Conservation (phyloP, 768 basidiomycete species). For the Xerocomellus amylosporus region DNA sequence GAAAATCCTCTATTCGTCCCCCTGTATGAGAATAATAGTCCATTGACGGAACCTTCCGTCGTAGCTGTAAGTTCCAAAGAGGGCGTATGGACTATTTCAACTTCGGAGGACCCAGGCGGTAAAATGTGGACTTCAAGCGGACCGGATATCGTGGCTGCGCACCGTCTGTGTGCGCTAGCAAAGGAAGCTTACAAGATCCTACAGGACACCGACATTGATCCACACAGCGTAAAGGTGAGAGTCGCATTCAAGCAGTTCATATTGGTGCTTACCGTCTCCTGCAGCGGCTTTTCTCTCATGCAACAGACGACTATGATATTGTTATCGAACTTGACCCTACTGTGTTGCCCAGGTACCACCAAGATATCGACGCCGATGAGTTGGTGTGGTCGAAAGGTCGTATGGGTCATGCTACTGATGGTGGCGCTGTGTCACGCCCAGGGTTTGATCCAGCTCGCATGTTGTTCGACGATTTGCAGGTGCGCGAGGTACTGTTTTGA, state of each 20-base stretch:
- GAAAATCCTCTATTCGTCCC: slow-evolving; percentile 71
- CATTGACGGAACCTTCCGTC: slow-evolving; percentile 9
- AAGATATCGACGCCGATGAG: slow-evolving; percentile 58
- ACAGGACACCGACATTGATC: slow-evolving; percentile 47
- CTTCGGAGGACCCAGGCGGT: slow-evolving; percentile 74
- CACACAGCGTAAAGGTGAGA: slow-evolving; percentile 59
- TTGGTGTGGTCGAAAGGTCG: slow-evolving; percentile 44
- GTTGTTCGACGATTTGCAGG: slow-evolving; percentile 72
- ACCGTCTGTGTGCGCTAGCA: slow-evolving; percentile 69
- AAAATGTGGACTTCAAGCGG: slow-evolving; percentile 70
- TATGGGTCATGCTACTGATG: slow-evolving; percentile 29
- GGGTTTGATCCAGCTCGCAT: slow-evolving; percentile 79
- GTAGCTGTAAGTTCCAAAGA: slow-evolving; percentile 33
- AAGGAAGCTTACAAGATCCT: slow-evolving; percentile 67
- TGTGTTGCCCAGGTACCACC: slow-evolving; percentile 68
- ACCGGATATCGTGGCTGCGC: slow-evolving; percentile 71
- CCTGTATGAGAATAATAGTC: slow-evolving; percentile 45
- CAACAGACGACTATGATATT: slow-evolving; percentile 82
- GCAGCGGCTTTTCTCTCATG: slow-evolving; percentile 84
- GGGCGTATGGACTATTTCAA: slow-evolving; percentile 75
- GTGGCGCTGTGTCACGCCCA: slow-evolving; percentile 40
- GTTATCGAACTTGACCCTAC: slow-evolving; percentile 68
- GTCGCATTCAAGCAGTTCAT: neutral
- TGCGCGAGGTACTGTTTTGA: slow-evolving; percentile 31
- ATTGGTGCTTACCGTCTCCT: neutral